Conservation (phyloP, 345 rosid species). For the Excoecaria agallocha region DNA sequence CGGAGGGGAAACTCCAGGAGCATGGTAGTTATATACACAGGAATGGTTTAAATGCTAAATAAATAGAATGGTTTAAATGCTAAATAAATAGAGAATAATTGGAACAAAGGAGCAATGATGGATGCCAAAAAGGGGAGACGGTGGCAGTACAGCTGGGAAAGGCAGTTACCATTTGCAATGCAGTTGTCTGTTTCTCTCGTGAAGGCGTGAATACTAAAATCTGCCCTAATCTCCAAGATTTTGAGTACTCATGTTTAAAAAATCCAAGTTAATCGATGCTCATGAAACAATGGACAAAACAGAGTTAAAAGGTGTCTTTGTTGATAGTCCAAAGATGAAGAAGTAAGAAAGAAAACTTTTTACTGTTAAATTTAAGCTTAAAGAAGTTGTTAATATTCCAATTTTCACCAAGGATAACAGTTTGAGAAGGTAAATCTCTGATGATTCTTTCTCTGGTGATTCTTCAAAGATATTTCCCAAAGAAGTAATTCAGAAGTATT, state of each 20-base stretch:
- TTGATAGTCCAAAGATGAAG: constrained; percentile 21
- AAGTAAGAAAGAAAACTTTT: constrained; percentile 33
- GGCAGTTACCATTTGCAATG: too few species aligned
- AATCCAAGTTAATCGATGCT: constrained; percentile 42
- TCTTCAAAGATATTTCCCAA: constrained; percentile 20
- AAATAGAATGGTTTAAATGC: too few species aligned
- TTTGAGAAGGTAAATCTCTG: constrained; percentile 24
- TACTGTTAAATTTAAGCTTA: constrained; percentile 42
- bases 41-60: too few species aligned
- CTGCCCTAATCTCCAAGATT: constrained; percentile 66
- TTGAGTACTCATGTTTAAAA: constrained; percentile 52
- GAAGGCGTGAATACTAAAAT: too few species aligned
- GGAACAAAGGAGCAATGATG: too few species aligned
- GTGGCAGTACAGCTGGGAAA: too few species aligned
- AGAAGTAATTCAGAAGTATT: constrained; percentile 27
- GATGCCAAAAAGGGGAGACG: too few species aligned
- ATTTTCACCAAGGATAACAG: constrained; percentile 35
- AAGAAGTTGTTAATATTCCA: constrained; percentile 31
- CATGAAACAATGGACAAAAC: constrained; percentile 18
- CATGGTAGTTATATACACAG: too few species aligned
- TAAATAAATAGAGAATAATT: too few species aligned
- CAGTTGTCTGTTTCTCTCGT: too few species aligned
- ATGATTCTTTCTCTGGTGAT: constrained; percentile 18
- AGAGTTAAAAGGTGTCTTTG: constrained; percentile 7
- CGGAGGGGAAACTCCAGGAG: too few species aligned